phyloP scores from a whole-genome alignment of 441 rosid species.

The Breynia disticha region DNA sequence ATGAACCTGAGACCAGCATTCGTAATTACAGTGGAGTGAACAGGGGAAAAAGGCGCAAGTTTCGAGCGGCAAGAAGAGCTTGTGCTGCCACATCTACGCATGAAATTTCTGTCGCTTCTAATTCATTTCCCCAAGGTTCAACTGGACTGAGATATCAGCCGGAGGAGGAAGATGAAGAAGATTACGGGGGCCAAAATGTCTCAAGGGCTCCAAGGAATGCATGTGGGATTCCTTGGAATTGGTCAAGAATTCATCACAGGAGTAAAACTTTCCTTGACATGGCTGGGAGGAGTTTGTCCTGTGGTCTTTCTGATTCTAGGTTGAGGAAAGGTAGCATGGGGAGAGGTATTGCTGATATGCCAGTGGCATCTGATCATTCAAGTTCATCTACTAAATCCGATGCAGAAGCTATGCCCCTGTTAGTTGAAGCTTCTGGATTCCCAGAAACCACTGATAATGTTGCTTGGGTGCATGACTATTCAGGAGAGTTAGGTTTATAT shows the following conservation, averaged over 20 bases:
- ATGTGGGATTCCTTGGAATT: slow-evolving; percentile 95
- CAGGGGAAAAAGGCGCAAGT: slow-evolving; percentile 62
- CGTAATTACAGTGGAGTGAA: slow-evolving; percentile 37
- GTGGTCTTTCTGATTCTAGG: slow-evolving; percentile 75
- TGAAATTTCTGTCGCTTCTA: slow-evolving; percentile 93
- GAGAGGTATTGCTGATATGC: slow-evolving; percentile 49
- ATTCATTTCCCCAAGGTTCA: slow-evolving; percentile 57
- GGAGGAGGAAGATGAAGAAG: slow-evolving; percentile 50
- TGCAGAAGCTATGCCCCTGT: slow-evolving; percentile 82
- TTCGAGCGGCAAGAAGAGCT: slow-evolving; percentile 58
- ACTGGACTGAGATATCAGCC: slow-evolving; percentile 25
- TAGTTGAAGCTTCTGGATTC: slow-evolving; percentile 61
- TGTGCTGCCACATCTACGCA: slow-evolving; percentile 32
- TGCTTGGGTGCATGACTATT: slow-evolving; percentile 82
- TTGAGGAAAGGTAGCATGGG: slow-evolving; percentile 47
- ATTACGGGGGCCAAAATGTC: slow-evolving; percentile 44
- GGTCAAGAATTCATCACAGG: slow-evolving; percentile 91
- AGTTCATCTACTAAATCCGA: slow-evolving; percentile 47
- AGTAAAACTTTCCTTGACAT: slow-evolving; percentile 78
- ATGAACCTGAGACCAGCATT: slow-evolving; percentile 27
- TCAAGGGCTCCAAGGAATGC: slow-evolving; percentile 59
- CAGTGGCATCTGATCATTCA: slow-evolving; percentile 56
- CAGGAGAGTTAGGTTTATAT: slow-evolving; percentile 91
- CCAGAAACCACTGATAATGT: slow-evolving; percentile 53
- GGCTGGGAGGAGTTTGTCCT: slow-evolving; percentile 95